Conservation (phyloP, 331 rosid species). For the Prunus yedoensis region DNA sequence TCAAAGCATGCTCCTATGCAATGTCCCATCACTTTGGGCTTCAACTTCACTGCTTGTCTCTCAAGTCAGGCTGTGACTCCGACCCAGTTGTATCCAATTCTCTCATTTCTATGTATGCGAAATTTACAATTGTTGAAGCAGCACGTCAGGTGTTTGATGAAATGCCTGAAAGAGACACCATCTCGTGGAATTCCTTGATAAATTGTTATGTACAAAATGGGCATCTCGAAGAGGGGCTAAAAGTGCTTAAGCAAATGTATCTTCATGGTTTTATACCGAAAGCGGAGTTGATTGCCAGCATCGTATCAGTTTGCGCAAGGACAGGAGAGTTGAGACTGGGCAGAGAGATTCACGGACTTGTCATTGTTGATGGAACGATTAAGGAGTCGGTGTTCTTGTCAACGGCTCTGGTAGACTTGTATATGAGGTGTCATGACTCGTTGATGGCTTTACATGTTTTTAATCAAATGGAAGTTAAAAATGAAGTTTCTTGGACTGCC, state of each 20-base stretch:
- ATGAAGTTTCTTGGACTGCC: slow-evolving; percentile 66
- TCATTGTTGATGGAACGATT: slow-evolving; percentile 47
- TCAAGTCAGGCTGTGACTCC: slow-evolving; percentile 39
- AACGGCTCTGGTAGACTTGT: slow-evolving; percentile 56
- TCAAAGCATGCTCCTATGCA: slow-evolving; percentile 53
- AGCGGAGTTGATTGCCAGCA: slow-evolving; percentile 53
- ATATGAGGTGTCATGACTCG: slow-evolving; percentile 37
- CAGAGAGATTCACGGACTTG: slow-evolving; percentile 49
- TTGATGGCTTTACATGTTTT: slow-evolving; percentile 46
- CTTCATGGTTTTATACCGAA: slow-evolving; percentile 42
- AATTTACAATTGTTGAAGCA: slow-evolving; percentile 21
- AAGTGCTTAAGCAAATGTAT: slow-evolving; percentile 36
- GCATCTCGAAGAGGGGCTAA: slow-evolving; percentile 33
- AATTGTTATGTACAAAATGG: slow-evolving; percentile 64
- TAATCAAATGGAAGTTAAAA: slow-evolving; percentile 41
- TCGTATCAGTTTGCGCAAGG: slow-evolving; percentile 49
- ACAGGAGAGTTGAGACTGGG: slow-evolving; percentile 36
- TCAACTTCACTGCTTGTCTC: slow-evolving; percentile 54
- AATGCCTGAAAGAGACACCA: slow-evolving; percentile 47
- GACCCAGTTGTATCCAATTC: slow-evolving; percentile 55
- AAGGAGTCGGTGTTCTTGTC: slow-evolving; percentile 40
- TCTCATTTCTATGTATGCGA: slow-evolving; percentile 53
- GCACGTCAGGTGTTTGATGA: slow-evolving; percentile 58
- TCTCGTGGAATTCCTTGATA: slow-evolving; percentile 63
- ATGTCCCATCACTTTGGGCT: slow-evolving; percentile 36